Base-by-base conservation (phyloP, 129 eudicot genomes). In the Artemisia tridentata region DNA sequence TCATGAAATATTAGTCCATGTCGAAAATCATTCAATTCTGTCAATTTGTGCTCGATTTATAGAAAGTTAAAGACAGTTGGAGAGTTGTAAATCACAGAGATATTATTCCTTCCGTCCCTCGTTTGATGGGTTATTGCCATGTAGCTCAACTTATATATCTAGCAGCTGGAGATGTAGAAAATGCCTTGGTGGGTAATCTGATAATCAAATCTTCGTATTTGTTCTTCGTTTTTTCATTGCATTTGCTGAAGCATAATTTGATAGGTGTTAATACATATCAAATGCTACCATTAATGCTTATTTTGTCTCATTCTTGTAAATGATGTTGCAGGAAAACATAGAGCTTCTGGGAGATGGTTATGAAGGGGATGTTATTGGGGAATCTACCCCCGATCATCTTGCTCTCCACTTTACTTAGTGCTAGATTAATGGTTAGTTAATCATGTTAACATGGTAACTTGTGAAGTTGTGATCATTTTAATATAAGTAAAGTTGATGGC, bases 321-420 rank as follows among this genome's bases (percentile, higher is more conserved):
- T 64, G 7, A 14, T 41, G 43, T 74, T 84, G 71, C 88, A 93
- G 99, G 97, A 87, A 67, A 84, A 80, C 72, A 13, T 87, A 76
- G 90, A 87, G 82, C 82, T 75, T 53, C 19, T 82, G 63, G 92
- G 82, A 53, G 99, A 85, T 87, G 99, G 92, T 65, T 93, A 93
- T 25, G 81, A 85, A 74, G 88, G 83, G 48, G 99, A 93, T 84
- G 88, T 90, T 54, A 82, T 93, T 63, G 99, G 99, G 56, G 99
- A 93, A 78, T 84, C 96, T 58, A 93, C 99, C n/a, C 99, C 97
- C 68, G 99, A 93, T 85, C n/a, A n/a, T n/a, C n/a, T n/a, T n/a
- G n/a, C n/a, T n/a, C n/a, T n/a, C n/a, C n/a, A n/a, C n/a, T n/a
- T n/a, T n/a, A n/a, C n/a, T n/a, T n/a, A n/a, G n/a, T n/a, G n/a